phyloP scores from a whole-genome alignment of 208 protist species.

The Angomonas deanei region DNA sequence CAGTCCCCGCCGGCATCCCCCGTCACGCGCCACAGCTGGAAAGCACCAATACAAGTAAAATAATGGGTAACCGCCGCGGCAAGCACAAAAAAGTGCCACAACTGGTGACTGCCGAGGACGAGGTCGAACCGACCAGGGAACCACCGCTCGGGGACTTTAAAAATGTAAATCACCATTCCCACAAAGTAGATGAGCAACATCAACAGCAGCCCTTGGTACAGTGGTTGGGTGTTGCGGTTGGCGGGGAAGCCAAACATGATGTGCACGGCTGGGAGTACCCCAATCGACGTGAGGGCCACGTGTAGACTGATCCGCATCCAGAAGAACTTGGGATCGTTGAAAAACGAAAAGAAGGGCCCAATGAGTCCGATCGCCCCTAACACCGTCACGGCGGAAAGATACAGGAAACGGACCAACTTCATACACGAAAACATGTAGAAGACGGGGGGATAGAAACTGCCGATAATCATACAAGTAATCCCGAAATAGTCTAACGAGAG shows the following conservation, averaged over 20 bases:
- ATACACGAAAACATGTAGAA: slow-evolving; percentile 51
- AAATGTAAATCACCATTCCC: slow-evolving; percentile 39
- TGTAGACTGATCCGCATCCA: slow-evolving; percentile 24
- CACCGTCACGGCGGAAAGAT: slow-evolving; percentile 26
- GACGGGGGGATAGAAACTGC: slow-evolving; percentile 46
- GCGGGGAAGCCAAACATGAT: slow-evolving; percentile 25
- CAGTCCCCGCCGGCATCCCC: slow-evolving; percentile 10
- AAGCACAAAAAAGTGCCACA: slow-evolving; percentile 61
- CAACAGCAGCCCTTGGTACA: slow-evolving; percentile 26
- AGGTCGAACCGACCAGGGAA: slow-evolving; percentile 53
- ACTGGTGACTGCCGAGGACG: slow-evolving; percentile 27
- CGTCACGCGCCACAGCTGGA: slow-evolving; percentile 28
- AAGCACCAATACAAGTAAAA: slow-evolving; percentile 34
- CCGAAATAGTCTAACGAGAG: slow-evolving; percentile 49
- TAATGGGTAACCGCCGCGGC: slow-evolving; percentile 34
- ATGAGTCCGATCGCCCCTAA: slow-evolving; percentile 36
- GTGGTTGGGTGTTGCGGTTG: slow-evolving; percentile 11
- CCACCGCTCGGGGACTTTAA: slow-evolving; percentile 38
- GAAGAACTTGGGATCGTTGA: slow-evolving; percentile 19
- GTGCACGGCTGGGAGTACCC: slow-evolving; percentile 30
- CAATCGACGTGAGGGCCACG: slow-evolving; percentile 25
- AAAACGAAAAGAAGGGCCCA: slow-evolving; percentile 32
- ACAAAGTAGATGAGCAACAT: slow-evolving; percentile 31
- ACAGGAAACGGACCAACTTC: slow-evolving; percentile 21
- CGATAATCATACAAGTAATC: slow-evolving; percentile 49